phyloP scores from a whole-genome alignment of 805 yeast genomes.

The Wickerhamomyces ciferrii region DNA sequence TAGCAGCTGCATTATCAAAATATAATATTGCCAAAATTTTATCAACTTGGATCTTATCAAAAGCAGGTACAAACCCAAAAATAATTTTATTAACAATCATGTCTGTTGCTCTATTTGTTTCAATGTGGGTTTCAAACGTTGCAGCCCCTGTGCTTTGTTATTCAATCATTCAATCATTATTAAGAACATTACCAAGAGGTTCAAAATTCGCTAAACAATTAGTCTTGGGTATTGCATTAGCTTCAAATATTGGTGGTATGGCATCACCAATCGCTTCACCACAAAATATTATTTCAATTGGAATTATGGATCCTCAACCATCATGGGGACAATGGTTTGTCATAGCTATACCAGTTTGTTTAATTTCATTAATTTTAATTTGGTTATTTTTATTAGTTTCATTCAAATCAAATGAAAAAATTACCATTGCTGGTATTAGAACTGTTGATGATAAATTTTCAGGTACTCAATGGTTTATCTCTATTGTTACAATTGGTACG shows the following conservation, averaged over 20 bases:
- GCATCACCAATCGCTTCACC: slow-evolving; percentile 97
- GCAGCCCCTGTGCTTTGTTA: slow-evolving; percentile 95
- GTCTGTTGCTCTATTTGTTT: slow-evolving; percentile 78
- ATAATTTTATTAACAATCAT: slow-evolving; percentile 73
- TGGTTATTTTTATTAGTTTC: slow-evolving; percentile 71
- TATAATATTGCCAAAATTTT: slow-evolving; percentile 82
- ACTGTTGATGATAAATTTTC: slow-evolving; percentile 63
- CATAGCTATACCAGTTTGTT: slow-evolving; percentile 76
- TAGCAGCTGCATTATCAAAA: slow-evolving; percentile 92
- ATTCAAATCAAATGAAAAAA: slow-evolving; percentile 48
- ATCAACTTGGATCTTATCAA: slow-evolving; percentile 74
- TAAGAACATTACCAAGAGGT: slow-evolving; percentile 76
- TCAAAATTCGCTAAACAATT: slow-evolving; percentile 78
- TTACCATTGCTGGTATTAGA: slow-evolving; percentile 42
- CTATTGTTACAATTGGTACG: slow-evolving; percentile 61
- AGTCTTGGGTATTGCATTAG: slow-evolving; percentile 86
- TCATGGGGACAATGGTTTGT: slow-evolving; percentile 95
- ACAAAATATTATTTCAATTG: slow-evolving; percentile 88
- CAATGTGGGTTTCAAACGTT: slow-evolving; percentile 96
- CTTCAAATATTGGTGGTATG: slow-evolving; percentile 95
- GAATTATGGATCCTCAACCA: slow-evolving; percentile 77
- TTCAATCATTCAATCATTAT: slow-evolving; percentile 85
- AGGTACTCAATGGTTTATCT: slow-evolving; percentile 68
- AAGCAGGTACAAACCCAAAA: slow-evolving; percentile 84
- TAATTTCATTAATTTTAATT: slow-evolving; percentile 54